A percentile compares a stretch with the other conserved stretches of the same genome.
Evolutionary conservation across 768 basidiomycete species (phyloP).

Genomic region (Lentinus tigrinus): DNA sequence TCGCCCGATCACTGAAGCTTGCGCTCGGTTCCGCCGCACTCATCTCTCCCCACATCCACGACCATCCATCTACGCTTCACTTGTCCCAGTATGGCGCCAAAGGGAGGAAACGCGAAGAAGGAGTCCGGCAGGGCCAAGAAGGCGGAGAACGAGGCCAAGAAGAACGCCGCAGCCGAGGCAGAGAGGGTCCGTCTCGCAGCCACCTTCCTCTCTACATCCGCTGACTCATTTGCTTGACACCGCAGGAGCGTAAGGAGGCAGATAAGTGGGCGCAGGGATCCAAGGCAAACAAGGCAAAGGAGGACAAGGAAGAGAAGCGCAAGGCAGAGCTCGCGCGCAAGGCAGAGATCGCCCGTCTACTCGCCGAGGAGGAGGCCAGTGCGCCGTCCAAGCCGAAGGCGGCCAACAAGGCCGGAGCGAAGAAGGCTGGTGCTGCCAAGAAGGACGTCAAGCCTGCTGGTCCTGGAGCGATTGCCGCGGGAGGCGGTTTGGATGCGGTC

Average conservation of each 20-base stretch:
- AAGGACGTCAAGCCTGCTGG: constrained; percentile 63
- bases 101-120: constrained; percentile 89
- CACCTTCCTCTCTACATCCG: background rate
- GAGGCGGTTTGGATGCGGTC: constrained; percentile 42
- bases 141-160: constrained; percentile 86
- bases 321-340: constrained; percentile 81
- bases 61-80: background rate
- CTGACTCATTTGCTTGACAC: background rate
- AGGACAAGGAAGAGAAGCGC: constrained; percentile 79
- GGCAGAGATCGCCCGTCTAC: constrained; percentile 78
- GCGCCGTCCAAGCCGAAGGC: constrained; percentile 58
- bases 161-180: constrained; percentile 56
- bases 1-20: background rate
- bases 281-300: constrained; percentile 66
- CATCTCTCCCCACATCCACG: background rate
- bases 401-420: constrained; percentile 61
- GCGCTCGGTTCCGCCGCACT: background rate
- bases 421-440: constrained; percentile 43
- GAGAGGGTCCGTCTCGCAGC: constrained; percentile 51
- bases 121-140: constrained; percentile 89
- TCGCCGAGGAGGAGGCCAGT: constrained; percentile 84
- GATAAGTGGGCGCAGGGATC: constrained; percentile 64
- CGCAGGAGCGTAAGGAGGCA: constrained; percentile 71
- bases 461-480: constrained; percentile 83
- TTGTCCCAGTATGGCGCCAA: constrained; percentile 68